Base-by-base conservation (phyloP, 2,329 filamentous ascomycete genomes). In the Cordyceps cicadae region DNA sequence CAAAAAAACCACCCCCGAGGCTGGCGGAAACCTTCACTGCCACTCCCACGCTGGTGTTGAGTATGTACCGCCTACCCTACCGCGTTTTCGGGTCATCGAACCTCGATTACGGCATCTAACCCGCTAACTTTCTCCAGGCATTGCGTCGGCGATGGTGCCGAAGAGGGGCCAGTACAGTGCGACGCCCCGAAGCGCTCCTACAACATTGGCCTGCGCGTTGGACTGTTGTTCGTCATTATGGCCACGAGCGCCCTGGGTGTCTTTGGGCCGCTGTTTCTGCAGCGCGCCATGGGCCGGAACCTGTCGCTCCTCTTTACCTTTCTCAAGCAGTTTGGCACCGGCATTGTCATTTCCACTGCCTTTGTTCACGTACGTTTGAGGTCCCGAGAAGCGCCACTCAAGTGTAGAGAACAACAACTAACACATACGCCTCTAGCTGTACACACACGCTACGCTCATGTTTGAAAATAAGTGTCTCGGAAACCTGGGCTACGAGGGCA, bases 31-130 rank as follows among this genome's bases (percentile, higher is more conserved):
- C n/a, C 66, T 78, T 64, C 77, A 82, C 66, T 90, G 87, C 66
- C 88, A 92, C 68, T 89, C 87, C 71, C 88, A 92, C 66, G 87
- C 87, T 11, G 87, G 87, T 43, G 85, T 91, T 24, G 86, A 90
- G 87, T 89, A 75, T 73, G 85, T 61, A 39, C 34, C 34, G 14
- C 17, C 15, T n/a, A n/a, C 17, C 14, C 2, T 14, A 15, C n/a
- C 37, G 6, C 21, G 24, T 21, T 19, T 7, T 19, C 9, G 43
- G 29, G 29, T 5, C 7, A 6, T 29, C 29, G 29, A 29, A 7
- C 29, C 7, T 29, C 29, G 29, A 29, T 1, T 29, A 5, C 6
- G 5, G 54, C 17, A 50, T 59, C 48, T 52, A 63, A 62, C 54
- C 39, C 29, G 54, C 61, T 15, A 11, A 11, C 34, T 37, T 11